Percentiles rank a stretch among this genome's conserved stretches.
Conservation (phyloP, 768 basidiomycete species). For the Tulasnella sp. region DNA sequence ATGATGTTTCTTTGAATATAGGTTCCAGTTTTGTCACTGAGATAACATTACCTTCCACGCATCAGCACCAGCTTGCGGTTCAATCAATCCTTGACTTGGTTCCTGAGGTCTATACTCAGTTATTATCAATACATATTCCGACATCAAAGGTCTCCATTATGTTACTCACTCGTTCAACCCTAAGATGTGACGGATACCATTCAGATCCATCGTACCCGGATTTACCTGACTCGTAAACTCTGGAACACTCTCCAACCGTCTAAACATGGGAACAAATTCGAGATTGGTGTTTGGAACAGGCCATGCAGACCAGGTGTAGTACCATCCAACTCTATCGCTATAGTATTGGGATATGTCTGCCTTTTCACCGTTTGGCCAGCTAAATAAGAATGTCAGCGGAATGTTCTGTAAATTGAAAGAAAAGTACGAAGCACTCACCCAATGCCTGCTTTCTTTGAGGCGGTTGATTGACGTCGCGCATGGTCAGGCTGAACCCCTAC, state of each 20-base stretch:
- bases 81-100: conserved; percentile 38
- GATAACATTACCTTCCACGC: conserved; percentile 41
- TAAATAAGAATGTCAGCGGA: neutral
- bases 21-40: neutral
- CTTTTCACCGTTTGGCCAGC: conserved; percentile 1
- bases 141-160: too few species aligned
- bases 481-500: too few species aligned
- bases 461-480: too few species aligned
- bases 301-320: conserved; percentile 39
- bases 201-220: conserved; percentile 27
- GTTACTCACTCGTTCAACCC: conserved; percentile 46
- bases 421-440: conserved; percentile 4
- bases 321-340: conserved; percentile 24
- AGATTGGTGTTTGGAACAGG: conserved; percentile 26
- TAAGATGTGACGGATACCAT: conserved; percentile 32
- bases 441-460: conserved; percentile 9
- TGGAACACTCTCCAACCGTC: conserved; percentile 31
- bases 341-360: neutral
- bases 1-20: neutral
- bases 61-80: conserved; percentile 35
- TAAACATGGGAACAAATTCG: conserved; percentile 47
- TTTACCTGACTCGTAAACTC: conserved; percentile 34
- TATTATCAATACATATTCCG: too few species aligned
- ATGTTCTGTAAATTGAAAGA: neutral
- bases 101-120: conserved; percentile 28